phyloP scores from a whole-genome alignment of 495 filamentous ascomycete species.

The Penicillium arizonense region DNA sequence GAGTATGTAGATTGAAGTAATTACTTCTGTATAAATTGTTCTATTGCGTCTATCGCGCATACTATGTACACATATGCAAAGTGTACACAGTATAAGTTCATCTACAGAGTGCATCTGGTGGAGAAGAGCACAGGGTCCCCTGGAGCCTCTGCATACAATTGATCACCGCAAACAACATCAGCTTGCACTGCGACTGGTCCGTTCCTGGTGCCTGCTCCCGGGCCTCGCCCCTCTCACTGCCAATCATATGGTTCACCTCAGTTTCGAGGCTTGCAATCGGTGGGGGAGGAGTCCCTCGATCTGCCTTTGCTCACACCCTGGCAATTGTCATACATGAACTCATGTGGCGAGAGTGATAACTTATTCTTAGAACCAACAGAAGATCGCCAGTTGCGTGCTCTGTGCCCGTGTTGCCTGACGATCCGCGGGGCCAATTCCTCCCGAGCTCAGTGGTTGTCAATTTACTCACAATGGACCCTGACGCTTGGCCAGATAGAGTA shows the following conservation, averaged over 20 bases:
- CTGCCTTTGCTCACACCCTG: background rate
- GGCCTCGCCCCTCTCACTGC: background rate
- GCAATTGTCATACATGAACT: background rate
- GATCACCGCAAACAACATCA: background rate
- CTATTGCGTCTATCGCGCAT: background rate
- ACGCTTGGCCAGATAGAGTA: background rate
- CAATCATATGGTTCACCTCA: background rate
- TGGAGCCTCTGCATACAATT: slow-evolving; percentile 3
- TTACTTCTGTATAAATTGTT: too few species aligned
- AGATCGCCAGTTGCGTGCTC: background rate
- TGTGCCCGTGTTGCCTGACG: slow-evolving; percentile 4
- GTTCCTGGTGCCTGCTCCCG: background rate
- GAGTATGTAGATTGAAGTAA: too few species aligned
- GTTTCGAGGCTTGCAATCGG: slow-evolving; percentile 1
- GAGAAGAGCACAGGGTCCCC: slow-evolving; percentile 1
- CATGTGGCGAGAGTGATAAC: background rate
- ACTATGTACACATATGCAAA: background rate
- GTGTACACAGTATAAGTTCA: background rate
- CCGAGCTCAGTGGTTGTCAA: background rate
- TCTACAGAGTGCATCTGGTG: background rate
- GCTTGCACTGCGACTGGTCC: slow-evolving; percentile 9
- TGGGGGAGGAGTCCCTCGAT: slow-evolving; percentile 1
- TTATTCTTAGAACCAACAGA: background rate
- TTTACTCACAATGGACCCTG: background rate
- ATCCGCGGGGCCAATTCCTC: slow-evolving; percentile 1